Conservation (phyloP, 1,284 basidiomycete species). For the Irpex lacteus region DNA sequence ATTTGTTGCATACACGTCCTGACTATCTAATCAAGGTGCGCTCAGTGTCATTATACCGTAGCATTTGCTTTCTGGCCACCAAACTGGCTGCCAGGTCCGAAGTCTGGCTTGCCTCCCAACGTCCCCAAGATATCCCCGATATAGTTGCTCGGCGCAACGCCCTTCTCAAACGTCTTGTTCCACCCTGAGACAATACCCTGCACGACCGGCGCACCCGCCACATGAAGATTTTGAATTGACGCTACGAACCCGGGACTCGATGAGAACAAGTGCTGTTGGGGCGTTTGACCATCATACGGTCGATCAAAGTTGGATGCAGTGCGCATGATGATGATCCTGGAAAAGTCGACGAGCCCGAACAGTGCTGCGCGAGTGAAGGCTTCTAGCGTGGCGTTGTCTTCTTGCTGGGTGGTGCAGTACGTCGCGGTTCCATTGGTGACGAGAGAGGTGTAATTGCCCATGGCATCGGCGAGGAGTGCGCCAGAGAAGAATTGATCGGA, state of each 20-base stretch:
- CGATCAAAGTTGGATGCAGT: slow-evolving; percentile 45
- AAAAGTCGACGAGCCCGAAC: slow-evolving; percentile 40
- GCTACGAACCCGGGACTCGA: slow-evolving; percentile 20
- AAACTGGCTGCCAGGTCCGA: slow-evolving; percentile 11
- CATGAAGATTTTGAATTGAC: slow-evolving; percentile 26
- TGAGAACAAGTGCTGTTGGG: slow-evolving; percentile 23
- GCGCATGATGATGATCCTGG: slow-evolving; percentile 43
- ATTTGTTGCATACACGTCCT: no score
- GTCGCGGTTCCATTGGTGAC: slow-evolving; percentile 36
- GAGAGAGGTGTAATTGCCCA: slow-evolving; percentile 39
- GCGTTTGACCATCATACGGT: slow-evolving; percentile 27
- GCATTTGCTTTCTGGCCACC: neutral
- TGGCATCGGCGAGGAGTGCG: slow-evolving; percentile 33
- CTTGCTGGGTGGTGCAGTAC: slow-evolving; percentile 45
- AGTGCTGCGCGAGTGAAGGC: slow-evolving; percentile 39
- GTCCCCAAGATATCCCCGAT: slow-evolving; percentile 28
- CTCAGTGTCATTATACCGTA: neutral
- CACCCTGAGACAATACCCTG: slow-evolving; percentile 29
- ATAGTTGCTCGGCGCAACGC: slow-evolving; percentile 28
- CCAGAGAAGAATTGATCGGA: slow-evolving; percentile 45
- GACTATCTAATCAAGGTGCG: no score
- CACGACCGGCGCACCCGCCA: slow-evolving; percentile 30
- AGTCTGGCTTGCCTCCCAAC: slow-evolving; percentile 6
- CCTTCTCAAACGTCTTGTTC: slow-evolving; percentile 24
- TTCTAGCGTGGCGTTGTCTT: slow-evolving; percentile 47